A percentile compares a stretch with the other conserved stretches of the same genome.
Conservation (phyloP, 2,329 filamentous ascomycete species). For the Fusarium oxysporum region DNA sequence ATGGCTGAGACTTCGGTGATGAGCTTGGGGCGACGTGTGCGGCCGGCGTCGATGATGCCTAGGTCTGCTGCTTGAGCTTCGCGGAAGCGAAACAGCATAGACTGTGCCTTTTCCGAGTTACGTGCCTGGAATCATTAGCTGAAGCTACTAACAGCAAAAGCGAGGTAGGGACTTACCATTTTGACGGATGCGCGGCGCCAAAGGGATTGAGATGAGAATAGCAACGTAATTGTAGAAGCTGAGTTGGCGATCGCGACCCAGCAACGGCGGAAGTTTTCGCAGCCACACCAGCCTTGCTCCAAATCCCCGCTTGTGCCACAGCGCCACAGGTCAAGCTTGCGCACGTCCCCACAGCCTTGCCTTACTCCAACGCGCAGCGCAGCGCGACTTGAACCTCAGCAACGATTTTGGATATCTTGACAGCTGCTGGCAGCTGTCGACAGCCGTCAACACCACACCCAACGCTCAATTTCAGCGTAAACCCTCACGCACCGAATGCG, state of each 20-base stretch:
- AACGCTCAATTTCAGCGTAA: not conserved
- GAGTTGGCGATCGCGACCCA: conserved; percentile 30
- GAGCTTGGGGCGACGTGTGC: conserved; percentile 87
- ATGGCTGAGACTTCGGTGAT: conserved; percentile 90
- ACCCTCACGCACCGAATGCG: not conserved
- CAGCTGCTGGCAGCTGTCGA: not conserved
- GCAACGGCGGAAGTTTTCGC: conserved; percentile 44
- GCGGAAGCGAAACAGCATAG: conserved; percentile 99
- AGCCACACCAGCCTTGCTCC: conserved; percentile 40
- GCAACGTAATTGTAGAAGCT: conserved; percentile 22
- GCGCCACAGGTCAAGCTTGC: conserved; percentile 15
- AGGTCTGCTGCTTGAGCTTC: conserved; percentile 96
- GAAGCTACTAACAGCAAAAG: rapidly evolving
- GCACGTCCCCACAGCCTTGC: conserved; percentile 36
- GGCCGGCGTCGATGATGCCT: conserved; percentile 93
- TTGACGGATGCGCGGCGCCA: conserved; percentile 35
- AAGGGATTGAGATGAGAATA: conserved; percentile 1
- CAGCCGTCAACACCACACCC: not conserved
- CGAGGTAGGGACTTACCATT: conserved; percentile 34
- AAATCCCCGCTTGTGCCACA: conserved; percentile 22
- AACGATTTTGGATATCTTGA: not conserved
- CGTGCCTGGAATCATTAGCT: conserved; percentile 74
- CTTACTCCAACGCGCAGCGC: not conserved
- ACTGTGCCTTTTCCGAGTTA: conserved; percentile 98
- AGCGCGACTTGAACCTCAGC: conserved; percentile 13